phyloP scores from a whole-genome alignment of 768 basidiomycete genomes.

The Tylopilus sp. region DNA sequence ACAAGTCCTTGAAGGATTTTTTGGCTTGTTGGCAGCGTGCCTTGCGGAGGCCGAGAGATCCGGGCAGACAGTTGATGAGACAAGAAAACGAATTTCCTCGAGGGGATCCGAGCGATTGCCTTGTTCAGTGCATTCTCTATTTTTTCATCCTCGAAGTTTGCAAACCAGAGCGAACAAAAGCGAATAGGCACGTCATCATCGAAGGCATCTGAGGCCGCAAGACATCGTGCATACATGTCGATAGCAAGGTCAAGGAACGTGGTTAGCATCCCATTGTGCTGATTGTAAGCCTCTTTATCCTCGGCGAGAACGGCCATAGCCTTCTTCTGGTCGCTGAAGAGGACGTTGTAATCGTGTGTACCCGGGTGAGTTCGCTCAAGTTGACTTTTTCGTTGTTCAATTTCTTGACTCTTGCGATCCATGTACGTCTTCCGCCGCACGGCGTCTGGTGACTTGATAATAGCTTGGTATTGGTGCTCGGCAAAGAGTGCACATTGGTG shows the following conservation, averaged over 20 bases:
- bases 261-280: slow-evolving; percentile 43
- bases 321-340: slow-evolving; percentile 37
- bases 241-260: slow-evolving; percentile 73
- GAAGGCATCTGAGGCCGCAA: slow-evolving; percentile 64
- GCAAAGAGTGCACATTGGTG: slow-evolving; percentile 87
- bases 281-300: slow-evolving; percentile 46
- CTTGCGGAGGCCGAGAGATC: slow-evolving; percentile 46
- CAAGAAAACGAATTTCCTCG: slow-evolving; percentile 86
- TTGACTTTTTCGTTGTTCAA: slow-evolving; percentile 48
- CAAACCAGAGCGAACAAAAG: slow-evolving; percentile 89
- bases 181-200: slow-evolving; percentile 80
- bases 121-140: slow-evolving; percentile 41
- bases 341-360: slow-evolving; percentile 19
- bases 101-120: slow-evolving; percentile 63
- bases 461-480: slow-evolving; percentile 77
- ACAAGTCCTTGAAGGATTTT: slow-evolving; percentile 60
- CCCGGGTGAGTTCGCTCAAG: slow-evolving; percentile 23
- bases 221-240: slow-evolving; percentile 79
- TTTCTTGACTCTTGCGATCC: slow-evolving; percentile 68
- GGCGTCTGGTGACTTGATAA: slow-evolving; percentile 65
- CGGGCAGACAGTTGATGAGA: slow-evolving; percentile 95
- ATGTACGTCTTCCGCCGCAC: slow-evolving; percentile 67
- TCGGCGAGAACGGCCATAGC: slow-evolving; percentile 50
- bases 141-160: slow-evolving; percentile 65
- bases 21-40: slow-evolving; percentile 42